phyloP scores from a whole-genome alignment of 2,329 filamentous ascomycete species.

The Metarhizium anisopliae region DNA sequence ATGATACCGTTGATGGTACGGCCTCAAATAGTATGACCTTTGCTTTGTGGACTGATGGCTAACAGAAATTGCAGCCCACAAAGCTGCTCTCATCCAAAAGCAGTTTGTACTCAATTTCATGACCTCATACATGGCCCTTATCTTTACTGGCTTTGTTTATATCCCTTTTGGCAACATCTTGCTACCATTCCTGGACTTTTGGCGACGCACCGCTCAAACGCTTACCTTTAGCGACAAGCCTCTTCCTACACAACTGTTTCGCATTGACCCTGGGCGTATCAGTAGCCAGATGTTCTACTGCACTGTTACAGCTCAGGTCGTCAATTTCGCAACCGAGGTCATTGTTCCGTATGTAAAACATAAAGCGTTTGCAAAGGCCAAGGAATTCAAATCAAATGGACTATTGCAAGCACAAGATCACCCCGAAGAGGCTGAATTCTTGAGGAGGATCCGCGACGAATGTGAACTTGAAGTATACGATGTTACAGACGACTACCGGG shows the following conservation, averaged over 20 bases:
- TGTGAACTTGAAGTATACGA: conserved; percentile 78
- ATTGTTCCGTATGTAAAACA: conserved; percentile 80
- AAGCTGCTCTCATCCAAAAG: conserved; percentile 80
- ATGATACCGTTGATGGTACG: conserved; percentile 68
- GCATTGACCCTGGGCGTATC: conserved; percentile 74
- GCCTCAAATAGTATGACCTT: not conserved
- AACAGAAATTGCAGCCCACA: conserved; percentile 46
- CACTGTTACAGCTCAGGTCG: conserved; percentile 85
- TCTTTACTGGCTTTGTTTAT: conserved; percentile 89
- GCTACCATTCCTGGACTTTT: conserved; percentile 78
- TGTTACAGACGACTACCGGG: conserved; percentile 80
- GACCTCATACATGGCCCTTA: conserved; percentile 86
- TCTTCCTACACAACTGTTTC: conserved; percentile 56
- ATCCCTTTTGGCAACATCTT: conserved; percentile 82
- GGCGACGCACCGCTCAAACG: conserved; percentile 63
- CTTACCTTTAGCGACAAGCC: conserved; percentile 70
- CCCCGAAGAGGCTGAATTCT: conserved; percentile 70
- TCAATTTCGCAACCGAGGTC: conserved; percentile 78
- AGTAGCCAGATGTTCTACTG: conserved; percentile 93
- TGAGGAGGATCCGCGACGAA: conserved; percentile 73
- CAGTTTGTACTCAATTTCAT: conserved; percentile 96
- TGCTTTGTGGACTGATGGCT: not conserved
- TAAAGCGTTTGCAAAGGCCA: conserved; percentile 67
- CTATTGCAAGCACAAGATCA: conserved; percentile 49
- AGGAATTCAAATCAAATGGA: conserved; percentile 58